Base-by-base conservation (phyloP, 2,329 filamentous ascomycete genomes). In the Chaetoscypha palmicola region DNA sequence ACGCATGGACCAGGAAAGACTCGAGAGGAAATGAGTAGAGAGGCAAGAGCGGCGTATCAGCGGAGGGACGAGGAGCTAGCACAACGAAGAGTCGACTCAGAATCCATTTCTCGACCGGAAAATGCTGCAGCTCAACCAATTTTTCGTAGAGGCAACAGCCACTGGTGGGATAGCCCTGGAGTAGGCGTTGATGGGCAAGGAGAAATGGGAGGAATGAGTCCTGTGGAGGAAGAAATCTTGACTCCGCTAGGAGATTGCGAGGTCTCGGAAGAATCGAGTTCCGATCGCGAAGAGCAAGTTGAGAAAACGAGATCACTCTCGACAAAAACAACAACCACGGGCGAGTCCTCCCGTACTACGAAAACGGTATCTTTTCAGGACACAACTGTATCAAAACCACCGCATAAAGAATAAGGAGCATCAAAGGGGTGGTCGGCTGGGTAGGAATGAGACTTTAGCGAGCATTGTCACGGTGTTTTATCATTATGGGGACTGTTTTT, bases 21-120 rank as follows among this genome's bases (percentile, higher is more conserved):
- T 5, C 62, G 70, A 38, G 73, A 76, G 47, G 73, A 77, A 53
- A 69, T 74, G 68, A 63, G 67, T 9, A 62, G 72, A 34, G 73
- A 78, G 45, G 69, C 71, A 2, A 61, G 66, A 45, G 62, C 66
- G 14, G 74, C 75, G 8, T 66, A 71, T 45, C 57, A 61, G 45
- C 63, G 76, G 34, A 62, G 74, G 23, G 68, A 74, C 5, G 64
- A 66, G 46, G 76, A 77, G 55, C 55, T 67, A 21, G 63, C 60
- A 3, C 63, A 57, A 30, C 66, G 48, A 57, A 65, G 34, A 24
- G 47, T 8, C 14, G 50, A 46, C n/a, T 16, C 28, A 10, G 33
- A 48, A 14, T 46, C 11, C 21, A 43, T 10, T 36, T 24, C 23
- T 8, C 45, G 38, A 37, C 39, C 39, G 5, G 39, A 26, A 11